phyloP scores from a whole-genome alignment of 2,329 filamentous ascomycete genomes.

The Alternaria sp. region DNA sequence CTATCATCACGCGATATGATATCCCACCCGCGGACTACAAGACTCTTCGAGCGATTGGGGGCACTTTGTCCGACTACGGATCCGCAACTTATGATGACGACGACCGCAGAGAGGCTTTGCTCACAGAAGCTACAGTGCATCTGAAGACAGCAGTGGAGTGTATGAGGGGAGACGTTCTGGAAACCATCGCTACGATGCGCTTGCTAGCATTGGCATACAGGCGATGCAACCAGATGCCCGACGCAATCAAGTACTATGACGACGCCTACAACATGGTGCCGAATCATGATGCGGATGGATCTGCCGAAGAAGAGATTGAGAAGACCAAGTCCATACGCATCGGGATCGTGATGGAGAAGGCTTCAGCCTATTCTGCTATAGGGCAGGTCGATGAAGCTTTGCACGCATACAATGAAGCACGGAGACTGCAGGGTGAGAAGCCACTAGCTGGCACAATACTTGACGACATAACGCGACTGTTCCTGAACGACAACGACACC shows the following conservation, averaged over 20 bases:
- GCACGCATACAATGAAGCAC: background rate
- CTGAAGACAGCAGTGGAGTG: background rate
- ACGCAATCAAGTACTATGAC: background rate
- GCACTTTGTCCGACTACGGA: background rate
- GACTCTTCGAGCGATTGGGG: background rate
- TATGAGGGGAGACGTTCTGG: background rate
- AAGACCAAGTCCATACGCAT: background rate
- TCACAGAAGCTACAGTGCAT: background rate
- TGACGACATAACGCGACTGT: background rate
- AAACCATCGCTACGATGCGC: background rate
- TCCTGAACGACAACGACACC: background rate
- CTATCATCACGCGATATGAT: background rate
- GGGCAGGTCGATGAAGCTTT: background rate
- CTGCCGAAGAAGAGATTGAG: background rate
- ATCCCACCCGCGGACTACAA: background rate
- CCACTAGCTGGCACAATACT: background rate
- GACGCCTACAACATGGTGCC: background rate
- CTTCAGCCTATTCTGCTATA: background rate
- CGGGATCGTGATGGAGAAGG: background rate
- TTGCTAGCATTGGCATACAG: background rate
- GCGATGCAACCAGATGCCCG: background rate
- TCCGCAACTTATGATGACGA: background rate
- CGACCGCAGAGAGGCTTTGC: background rate
- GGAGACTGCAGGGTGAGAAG: background rate
- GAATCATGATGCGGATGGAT: background rate